Evolutionary conservation across 768 basidiomycete genomes (phyloP).

Genomic region (Lepiota venenata): DNA sequence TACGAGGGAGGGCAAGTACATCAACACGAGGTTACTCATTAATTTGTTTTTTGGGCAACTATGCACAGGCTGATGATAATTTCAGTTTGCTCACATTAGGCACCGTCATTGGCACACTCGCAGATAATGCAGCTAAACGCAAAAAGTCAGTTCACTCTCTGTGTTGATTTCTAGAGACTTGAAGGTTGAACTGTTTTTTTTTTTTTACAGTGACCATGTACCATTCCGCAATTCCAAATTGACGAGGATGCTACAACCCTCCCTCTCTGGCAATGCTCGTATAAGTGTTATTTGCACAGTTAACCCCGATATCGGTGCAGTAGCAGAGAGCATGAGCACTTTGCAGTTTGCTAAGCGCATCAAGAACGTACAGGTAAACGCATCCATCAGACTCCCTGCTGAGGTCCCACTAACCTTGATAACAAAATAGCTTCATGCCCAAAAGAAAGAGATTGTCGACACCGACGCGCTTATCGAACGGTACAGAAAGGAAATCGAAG

Average conservation of each 20-base stretch:
- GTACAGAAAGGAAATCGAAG: slow-evolving; percentile 93
- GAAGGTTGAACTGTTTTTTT: background rate
- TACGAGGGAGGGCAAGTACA: slow-evolving; percentile 95
- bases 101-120: slow-evolving; percentile 87
- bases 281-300: slow-evolving; percentile 97
- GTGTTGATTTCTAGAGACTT: background rate
- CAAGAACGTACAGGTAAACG: slow-evolving; percentile 76
- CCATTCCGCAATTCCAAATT: slow-evolving; percentile 96
- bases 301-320: slow-evolving; percentile 77
- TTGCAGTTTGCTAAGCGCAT: slow-evolving; percentile 89
- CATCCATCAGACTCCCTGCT: background rate
- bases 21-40: slow-evolving; percentile 83
- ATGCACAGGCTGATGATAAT: slow-evolving; percentile 7
- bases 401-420: background rate
- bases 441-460: slow-evolving; percentile 92
- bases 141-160: slow-evolving; percentile 48
- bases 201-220: slow-evolving; percentile 67
- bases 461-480: slow-evolving; percentile 92
- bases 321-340: slow-evolving; percentile 85
- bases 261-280: slow-evolving; percentile 90
- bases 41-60: background rate
- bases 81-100: slow-evolving; percentile 86
- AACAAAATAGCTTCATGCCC: slow-evolving; percentile 60
- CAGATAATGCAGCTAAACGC: slow-evolving; percentile 78
- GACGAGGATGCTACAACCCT: slow-evolving; percentile 92